These are phyloP conservation scores for Gloeophyllum trabeum DNA, from an alignment of 768 basidiomycete genomes.

Conservation along the genomic window DNA sequence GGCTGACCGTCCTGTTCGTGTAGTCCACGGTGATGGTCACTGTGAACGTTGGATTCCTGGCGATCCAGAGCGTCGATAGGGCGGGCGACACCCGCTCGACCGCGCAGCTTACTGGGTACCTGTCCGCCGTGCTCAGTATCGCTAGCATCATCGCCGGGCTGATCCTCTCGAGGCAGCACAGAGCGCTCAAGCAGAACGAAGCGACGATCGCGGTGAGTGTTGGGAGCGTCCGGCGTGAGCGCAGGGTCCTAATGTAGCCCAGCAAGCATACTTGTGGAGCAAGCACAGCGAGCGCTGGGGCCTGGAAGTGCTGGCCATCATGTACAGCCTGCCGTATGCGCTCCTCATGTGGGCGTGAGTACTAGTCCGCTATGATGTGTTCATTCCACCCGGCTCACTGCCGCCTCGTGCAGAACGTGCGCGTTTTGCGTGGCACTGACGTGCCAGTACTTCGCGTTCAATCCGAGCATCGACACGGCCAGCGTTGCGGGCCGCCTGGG, in stretches of 20 bases:
- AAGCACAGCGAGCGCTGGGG: slow-evolving; percentile 13
- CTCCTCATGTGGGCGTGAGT: slow-evolving; percentile 15
- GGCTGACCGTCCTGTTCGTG: no score
- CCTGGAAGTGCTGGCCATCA: slow-evolving; percentile 24
- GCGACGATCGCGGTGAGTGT: slow-evolving; percentile 19
- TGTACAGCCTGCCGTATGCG: slow-evolving; percentile 17
- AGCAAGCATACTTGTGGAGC: slow-evolving; percentile 15
- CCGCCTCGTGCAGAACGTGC: no score
- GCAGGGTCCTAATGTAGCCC: no score
- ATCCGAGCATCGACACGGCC: not conserved
- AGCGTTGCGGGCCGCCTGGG: not conserved
- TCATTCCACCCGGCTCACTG: no score
- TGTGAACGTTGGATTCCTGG: slow-evolving; percentile 50
- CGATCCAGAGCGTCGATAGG: slow-evolving; percentile 32
- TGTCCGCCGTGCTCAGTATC: slow-evolving; percentile 30
- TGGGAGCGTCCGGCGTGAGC: no score
- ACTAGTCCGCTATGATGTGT: not conserved
- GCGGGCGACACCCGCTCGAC: slow-evolving; percentile 7
- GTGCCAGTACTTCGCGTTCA: not conserved
- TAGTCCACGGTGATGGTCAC: slow-evolving; percentile 48
- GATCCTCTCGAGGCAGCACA: slow-evolving; percentile 31
- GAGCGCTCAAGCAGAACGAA: slow-evolving; percentile 18
- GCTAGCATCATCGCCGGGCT: slow-evolving; percentile 31
- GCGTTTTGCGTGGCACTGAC: no score
- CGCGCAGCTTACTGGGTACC: slow-evolving; percentile 29